These are phyloP conservation scores for Rickenella mellea DNA, from an alignment of 768 basidiomycete genomes.

Conservation along the genomic window DNA sequence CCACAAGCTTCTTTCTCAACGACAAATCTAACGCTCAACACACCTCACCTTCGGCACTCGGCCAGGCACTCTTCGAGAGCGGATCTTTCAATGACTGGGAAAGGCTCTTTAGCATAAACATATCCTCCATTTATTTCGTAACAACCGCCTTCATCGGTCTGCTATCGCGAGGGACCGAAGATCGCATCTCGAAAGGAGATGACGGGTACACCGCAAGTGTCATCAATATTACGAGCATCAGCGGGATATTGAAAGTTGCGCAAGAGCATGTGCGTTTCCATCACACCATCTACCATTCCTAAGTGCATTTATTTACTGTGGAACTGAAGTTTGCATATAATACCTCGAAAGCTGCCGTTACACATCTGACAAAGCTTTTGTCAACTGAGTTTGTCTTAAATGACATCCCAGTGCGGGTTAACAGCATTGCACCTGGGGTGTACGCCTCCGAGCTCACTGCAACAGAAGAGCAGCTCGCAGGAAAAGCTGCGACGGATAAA, in stretches of 20 bases:
- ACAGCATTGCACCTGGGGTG: conserved; percentile 67
- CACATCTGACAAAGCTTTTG: conserved; percentile 70
- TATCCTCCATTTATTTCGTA: conserved; percentile 69
- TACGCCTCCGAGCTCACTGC: conserved; percentile 71
- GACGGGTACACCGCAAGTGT: conserved; percentile 53
- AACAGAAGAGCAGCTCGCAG: conserved; percentile 28
- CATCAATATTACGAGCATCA: conserved; percentile 73
- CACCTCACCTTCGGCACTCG: conserved; percentile 54
- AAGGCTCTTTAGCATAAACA: conserved; percentile 54
- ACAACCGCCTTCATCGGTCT: conserved; percentile 70
- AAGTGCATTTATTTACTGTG: background rate
- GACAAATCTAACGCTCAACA: conserved; percentile 46
- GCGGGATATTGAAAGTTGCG: conserved; percentile 58
- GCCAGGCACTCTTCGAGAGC: conserved; percentile 60
- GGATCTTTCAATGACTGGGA: conserved; percentile 58
- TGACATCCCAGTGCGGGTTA: conserved; percentile 55
- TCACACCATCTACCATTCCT: background rate
- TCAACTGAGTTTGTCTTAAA: conserved; percentile 69
- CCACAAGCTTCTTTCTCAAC: conserved; percentile 47
- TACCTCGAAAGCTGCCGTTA: conserved; percentile 67
- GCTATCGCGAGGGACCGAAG: conserved; percentile 61
- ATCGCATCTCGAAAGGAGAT: too few species aligned
- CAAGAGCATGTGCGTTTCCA: conserved; percentile 60
- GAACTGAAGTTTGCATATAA: conserved; percentile 65
- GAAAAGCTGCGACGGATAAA: conserved; percentile 36